Percentiles rank a stretch among this genome's conserved stretches.
Conservation (phyloP, 129 eudicot species). For the Lonicera japonica region DNA sequence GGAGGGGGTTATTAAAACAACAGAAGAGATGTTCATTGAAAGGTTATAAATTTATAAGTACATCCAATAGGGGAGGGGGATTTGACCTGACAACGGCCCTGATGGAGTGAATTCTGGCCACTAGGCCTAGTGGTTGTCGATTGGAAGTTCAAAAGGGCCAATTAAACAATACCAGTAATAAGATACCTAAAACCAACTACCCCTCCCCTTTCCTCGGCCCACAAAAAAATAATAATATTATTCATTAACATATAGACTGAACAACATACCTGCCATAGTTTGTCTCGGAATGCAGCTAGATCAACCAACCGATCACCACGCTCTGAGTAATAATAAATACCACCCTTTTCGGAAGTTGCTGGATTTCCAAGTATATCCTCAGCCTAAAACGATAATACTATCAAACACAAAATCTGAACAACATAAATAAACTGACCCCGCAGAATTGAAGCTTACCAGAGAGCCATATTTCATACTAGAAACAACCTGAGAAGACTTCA, state of each 20-base stretch:
- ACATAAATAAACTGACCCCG: neutral
- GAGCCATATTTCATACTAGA: constrained; percentile 54
- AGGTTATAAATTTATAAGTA: neutral
- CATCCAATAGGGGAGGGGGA: neutral
- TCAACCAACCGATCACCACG: constrained; percentile 91
- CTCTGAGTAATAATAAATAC: constrained; percentile 83
- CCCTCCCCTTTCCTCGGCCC: too few species aligned
- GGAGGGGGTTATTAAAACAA: neutral
- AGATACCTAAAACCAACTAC: too few species aligned
- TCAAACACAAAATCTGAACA: neutral
- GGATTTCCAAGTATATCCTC: constrained; percentile 84
- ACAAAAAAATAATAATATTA: too few species aligned
- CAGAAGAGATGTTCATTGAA: neutral
- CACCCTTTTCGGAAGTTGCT: constrained; percentile 55
- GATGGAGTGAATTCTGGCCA: too few species aligned
- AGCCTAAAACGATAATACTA: constrained; percentile 39
- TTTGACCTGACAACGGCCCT: too few species aligned
- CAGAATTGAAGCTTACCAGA: constrained; percentile 46
- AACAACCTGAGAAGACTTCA: constrained; percentile 65
- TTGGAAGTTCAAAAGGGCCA: too few species aligned
- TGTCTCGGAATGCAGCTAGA: constrained; percentile 73
- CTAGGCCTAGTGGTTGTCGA: too few species aligned
- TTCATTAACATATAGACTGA: neutral
- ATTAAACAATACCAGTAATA: too few species aligned
- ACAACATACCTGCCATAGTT: constrained; percentile 80